Evolutionary conservation across 176 grass and related monocot species (phyloP).

Genomic region (Chloris gayana): DNA sequence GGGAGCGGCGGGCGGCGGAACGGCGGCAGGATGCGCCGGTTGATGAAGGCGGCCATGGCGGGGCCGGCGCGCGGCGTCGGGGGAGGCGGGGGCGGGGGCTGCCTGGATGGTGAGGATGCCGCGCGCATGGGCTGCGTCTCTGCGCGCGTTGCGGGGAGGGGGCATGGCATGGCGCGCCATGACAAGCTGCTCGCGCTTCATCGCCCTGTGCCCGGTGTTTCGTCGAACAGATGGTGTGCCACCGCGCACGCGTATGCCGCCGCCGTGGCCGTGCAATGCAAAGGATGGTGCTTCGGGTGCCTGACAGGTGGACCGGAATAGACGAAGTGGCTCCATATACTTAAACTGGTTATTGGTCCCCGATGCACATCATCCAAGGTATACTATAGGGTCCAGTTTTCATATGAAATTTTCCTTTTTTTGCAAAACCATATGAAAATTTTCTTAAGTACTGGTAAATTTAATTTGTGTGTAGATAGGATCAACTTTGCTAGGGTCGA

Average conservation of each 20-base stretch:
- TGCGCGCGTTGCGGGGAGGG: background rate
- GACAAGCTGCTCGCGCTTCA: background rate
- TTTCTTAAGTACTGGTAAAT: too few relatives aligned
- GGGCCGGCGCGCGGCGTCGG: background rate
- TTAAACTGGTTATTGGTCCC: too few relatives aligned
- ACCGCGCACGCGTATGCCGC: background rate
- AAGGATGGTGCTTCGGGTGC: background rate
- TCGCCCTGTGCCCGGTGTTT: background rate
- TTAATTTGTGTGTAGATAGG: too few relatives aligned
- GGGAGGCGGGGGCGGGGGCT: background rate
- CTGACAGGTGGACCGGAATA: background rate
- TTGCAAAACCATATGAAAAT: too few relatives aligned
- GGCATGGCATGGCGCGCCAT: background rate
- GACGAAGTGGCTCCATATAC: too few relatives aligned
- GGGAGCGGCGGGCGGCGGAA: constrained; percentile 65
- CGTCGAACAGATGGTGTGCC: background rate
- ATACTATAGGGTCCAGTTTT: too few relatives aligned
- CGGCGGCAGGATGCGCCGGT: constrained; percentile 61
- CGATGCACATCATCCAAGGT: too few relatives aligned
- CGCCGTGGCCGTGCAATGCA: background rate
- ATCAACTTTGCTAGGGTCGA: too few relatives aligned
- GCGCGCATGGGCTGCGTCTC: background rate
- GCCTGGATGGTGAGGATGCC: background rate
- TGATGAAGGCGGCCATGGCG: constrained; percentile 50
- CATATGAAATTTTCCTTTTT: too few relatives aligned